A percentile compares a stretch with the other conserved stretches of the same genome.
phyloP scores from a whole-genome alignment of 495 filamentous ascomycete species.

The Penicillium taxi region DNA sequence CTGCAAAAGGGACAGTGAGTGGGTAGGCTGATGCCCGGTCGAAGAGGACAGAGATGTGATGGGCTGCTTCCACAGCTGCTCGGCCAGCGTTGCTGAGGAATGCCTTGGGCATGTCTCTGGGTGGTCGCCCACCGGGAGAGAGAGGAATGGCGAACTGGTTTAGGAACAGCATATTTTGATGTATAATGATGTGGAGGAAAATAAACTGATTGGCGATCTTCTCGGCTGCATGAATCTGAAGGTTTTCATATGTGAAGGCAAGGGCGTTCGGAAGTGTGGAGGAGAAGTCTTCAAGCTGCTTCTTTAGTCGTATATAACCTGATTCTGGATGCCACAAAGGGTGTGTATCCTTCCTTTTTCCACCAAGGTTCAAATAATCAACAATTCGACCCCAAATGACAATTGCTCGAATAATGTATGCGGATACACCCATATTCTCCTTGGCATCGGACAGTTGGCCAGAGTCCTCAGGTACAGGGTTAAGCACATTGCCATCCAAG shows the following conservation, averaged over 20 bases:
- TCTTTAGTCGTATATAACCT: constrained; percentile 59
- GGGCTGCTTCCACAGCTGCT: constrained; percentile 79
- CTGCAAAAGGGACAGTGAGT: constrained; percentile 83
- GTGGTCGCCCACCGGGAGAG: constrained; percentile 56
- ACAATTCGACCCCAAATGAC: constrained; percentile 86
- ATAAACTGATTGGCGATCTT: constrained; percentile 85
- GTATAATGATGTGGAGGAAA: constrained; percentile 82
- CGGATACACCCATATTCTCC: constrained; percentile 89
- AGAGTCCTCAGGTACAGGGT: constrained; percentile 53
- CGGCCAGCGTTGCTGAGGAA: constrained; percentile 71
- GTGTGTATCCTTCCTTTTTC: constrained; percentile 67
- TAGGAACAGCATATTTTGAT: constrained; percentile 86
- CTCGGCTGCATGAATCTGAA: constrained; percentile 75
- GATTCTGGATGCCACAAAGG: constrained; percentile 80
- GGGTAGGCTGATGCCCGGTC: constrained; percentile 71
- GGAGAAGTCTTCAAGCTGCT: constrained; percentile 63
- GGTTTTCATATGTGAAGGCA: constrained; percentile 70
- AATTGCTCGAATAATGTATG: constrained; percentile 82
- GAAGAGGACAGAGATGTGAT: constrained; percentile 76
- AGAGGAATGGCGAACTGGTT: constrained; percentile 77
- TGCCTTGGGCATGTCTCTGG: constrained; percentile 67
- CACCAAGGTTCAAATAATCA: constrained; percentile 84
- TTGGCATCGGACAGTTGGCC: constrained; percentile 58
- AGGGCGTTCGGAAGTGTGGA: constrained; percentile 60
- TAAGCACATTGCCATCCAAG: constrained; percentile 63